Base-by-base conservation (phyloP, 176 grass and related monocot genomes). In the Tuctoria greenei region DNA sequence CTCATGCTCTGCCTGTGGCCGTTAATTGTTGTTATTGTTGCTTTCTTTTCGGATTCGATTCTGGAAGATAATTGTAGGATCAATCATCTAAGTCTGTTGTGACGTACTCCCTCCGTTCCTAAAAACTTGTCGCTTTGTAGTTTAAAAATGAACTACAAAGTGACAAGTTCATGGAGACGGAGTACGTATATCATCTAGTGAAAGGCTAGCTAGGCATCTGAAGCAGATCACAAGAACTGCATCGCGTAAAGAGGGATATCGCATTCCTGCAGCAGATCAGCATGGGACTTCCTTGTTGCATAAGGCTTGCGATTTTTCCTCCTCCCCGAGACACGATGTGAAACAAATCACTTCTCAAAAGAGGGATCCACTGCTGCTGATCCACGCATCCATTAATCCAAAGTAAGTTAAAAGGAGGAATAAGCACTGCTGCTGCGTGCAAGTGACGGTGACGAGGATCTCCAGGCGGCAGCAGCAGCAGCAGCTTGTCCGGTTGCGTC, bases 341-440 rank as follows among this genome's bases (percentile, higher is more conserved):
- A 82, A 47, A 40, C 69, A 79, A 1, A 73, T 82, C 67, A 58
- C 60, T 20, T 82, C 85, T 12, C 73, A 73, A 87, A 87, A 87
- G 79, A 78, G 64, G 50, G 52, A 47, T 4, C 31, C 63, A 40
- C 63, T 59, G 18, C 49, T 27, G 38, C 47, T 38, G 52, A 81
- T 64, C 57, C 28, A 17, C 45, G 45, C 45, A 47, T 47, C 45
- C 57, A 57, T 64, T 63, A 64, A 47, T 36, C 37, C 27, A 67
- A 44, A 76, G 39, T 47, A 23, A 66, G 13, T 7, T 47, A 47
- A 47, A 47, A 47, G 45, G 14, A 47, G 45, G 34, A 7, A 2
- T 21, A 24, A 27, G 6, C 9, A 23, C 31, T 72, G 34, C 11
- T 36, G 61, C 61, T 61, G 66, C 27, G 39, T 69, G 39, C 24